Conservation (phyloP, 176 grass and related monocot genomes). For the Hyparrhenia diplandra region DNA sequence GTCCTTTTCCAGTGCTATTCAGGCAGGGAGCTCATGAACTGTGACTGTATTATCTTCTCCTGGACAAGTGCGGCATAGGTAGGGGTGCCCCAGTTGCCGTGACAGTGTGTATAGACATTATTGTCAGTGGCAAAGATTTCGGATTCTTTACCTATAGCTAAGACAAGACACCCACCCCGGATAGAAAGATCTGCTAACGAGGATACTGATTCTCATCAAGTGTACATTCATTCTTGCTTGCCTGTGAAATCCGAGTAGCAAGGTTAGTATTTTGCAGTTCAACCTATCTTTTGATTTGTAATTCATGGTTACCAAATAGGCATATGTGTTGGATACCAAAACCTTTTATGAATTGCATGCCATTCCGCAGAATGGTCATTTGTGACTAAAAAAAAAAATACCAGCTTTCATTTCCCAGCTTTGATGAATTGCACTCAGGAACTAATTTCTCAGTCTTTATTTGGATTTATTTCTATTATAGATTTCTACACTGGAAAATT, state of each 20-base stretch:
- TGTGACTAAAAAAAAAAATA: too few relatives aligned
- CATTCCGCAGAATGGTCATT: too few relatives aligned
- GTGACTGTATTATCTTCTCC: not conserved
- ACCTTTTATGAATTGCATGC: too few relatives aligned
- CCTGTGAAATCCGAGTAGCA: not conserved
- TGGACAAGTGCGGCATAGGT: not conserved
- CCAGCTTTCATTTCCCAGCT: too few relatives aligned
- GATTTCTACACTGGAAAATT: too few relatives aligned
- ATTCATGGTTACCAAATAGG: too few relatives aligned
- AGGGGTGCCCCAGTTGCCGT: not conserved
- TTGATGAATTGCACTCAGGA: too few relatives aligned
- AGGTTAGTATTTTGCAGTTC: too few relatives aligned
- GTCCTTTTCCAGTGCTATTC: not conserved
- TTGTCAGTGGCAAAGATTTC: not conserved
- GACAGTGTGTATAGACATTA: slow-evolving; percentile 18
- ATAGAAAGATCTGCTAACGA: slow-evolving; percentile 19
- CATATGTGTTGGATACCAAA: too few relatives aligned
- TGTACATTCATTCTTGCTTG: slow-evolving; percentile 28
- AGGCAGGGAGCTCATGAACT: not conserved
- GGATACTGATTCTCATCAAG: slow-evolving; percentile 24
- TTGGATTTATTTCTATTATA: too few relatives aligned
- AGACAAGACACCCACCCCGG: slow-evolving; percentile 7
- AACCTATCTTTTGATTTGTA: too few relatives aligned
- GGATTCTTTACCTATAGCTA: slow-evolving; percentile 28
- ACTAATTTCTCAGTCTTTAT: too few relatives aligned